Percentiles rank a stretch among this genome's conserved stretches.
Evolutionary conservation across 208 protist species (phyloP).

Genomic region (Leishmania turanica): DNA sequence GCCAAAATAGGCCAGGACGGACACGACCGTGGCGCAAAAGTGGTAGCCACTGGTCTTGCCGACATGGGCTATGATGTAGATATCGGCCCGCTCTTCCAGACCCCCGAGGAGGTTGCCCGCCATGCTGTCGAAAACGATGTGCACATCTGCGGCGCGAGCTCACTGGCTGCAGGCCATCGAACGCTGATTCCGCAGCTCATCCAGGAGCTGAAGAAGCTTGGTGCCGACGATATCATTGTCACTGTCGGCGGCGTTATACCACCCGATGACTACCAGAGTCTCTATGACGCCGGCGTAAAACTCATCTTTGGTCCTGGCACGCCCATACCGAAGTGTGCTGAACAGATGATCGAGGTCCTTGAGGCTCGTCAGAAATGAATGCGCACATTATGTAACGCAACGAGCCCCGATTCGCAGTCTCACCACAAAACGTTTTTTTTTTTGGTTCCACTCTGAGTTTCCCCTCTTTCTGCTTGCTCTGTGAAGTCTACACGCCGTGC

Average conservation of each 20-base stretch:
- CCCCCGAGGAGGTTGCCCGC: slow-evolving; percentile 78
- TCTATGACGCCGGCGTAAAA: slow-evolving; percentile 91
- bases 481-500: background rate
- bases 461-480: background rate
- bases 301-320: slow-evolving; percentile 94
- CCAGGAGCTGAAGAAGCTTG: slow-evolving; percentile 77
- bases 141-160: slow-evolving; percentile 91
- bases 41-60: slow-evolving; percentile 95
- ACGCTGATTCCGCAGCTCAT: slow-evolving; percentile 94
- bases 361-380: slow-evolving; percentile 48
- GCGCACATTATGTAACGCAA: background rate
- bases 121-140: slow-evolving; percentile 96
- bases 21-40: slow-evolving; percentile 96
- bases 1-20: slow-evolving; percentile 98
- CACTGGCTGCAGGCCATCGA: slow-evolving; percentile 78
- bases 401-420: background rate
- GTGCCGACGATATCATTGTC: slow-evolving; percentile 71
- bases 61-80: slow-evolving; percentile 97
- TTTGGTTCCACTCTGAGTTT: slow-evolving; percentile 1
- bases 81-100: slow-evolving; percentile 93
- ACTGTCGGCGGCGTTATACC: slow-evolving; percentile 88
- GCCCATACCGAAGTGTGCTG: slow-evolving; percentile 59
- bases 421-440: slow-evolving; percentile 19
- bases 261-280: slow-evolving; percentile 94
- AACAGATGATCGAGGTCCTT: slow-evolving; percentile 48